Evolutionary conservation across 257 asterid genomes (phyloP).

Genomic region (Rauvolfia tetraphylla): DNA sequence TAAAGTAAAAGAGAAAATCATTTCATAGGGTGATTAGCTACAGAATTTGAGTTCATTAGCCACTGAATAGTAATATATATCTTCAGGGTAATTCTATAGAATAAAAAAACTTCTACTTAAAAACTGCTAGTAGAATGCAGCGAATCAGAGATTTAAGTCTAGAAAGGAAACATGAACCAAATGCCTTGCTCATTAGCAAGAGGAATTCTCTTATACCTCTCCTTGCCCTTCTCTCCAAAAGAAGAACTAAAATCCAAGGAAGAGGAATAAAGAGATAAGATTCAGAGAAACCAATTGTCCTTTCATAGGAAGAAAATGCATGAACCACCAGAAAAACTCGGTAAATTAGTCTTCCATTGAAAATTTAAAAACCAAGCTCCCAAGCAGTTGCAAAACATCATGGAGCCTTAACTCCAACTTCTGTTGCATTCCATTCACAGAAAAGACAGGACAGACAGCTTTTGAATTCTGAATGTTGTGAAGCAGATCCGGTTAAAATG

Average conservation of each 20-base stretch:
- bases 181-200: neutral
- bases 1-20: conserved; percentile 19
- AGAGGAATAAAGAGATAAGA: neutral
- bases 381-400: neutral
- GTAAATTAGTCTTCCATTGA: neutral
- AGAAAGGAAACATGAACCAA: neutral
- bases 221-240: neutral
- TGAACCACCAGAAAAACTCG: neutral
- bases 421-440: neutral
- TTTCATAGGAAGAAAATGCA: neutral
- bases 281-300: neutral
- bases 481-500: neutral
- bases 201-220: neutral
- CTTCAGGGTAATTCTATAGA: neutral
- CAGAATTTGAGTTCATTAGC: neutral
- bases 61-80: neutral
- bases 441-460: conserved; percentile 4
- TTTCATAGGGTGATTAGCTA: neutral
- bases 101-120: neutral
- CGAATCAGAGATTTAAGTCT: neutral
- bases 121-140: neutral
- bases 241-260: neutral
- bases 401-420: neutral
- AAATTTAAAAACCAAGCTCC: neutral
- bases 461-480: neutral